These are phyloP conservation scores for Kwoniella bestiolae DNA, from an alignment of 768 basidiomycete genomes.

Conservation along the genomic window DNA sequence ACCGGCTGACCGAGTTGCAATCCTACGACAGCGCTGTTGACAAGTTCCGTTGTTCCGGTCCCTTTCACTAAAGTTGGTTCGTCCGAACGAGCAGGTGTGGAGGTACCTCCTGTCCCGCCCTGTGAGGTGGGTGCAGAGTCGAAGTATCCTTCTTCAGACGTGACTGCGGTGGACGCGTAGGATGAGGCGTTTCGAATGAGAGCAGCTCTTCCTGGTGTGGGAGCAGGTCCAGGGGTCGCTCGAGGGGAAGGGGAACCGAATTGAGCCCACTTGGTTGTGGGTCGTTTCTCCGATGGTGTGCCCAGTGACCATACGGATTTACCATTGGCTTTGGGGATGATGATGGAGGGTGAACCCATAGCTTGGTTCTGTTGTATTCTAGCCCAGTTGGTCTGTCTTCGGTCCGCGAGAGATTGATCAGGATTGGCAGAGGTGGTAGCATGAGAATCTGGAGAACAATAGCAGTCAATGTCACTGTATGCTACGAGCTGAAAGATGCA, in stretches of 20 bases:
- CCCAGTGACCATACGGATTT: constrained; percentile 41
- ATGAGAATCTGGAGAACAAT: constrained; percentile 7
- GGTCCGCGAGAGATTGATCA: constrained; percentile 18
- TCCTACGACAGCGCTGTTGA: not conserved
- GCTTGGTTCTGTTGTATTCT: constrained; percentile 23
- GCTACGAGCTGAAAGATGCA: not conserved
- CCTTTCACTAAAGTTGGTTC: constrained; percentile 16
- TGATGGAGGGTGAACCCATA: constrained; percentile 16
- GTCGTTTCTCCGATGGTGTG: constrained; percentile 37
- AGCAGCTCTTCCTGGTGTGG: constrained; percentile 12
- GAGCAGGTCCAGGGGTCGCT: constrained; percentile 5
- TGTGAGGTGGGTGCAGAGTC: constrained; percentile 26
- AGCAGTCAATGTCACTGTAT: not conserved
- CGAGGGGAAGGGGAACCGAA: constrained; percentile 40
- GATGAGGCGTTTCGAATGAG: constrained; percentile 17
- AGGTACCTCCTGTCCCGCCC: constrained; percentile 4
- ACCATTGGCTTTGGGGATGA: constrained; percentile 19
- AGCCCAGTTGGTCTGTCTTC: constrained; percentile 29
- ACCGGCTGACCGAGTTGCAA: constrained; percentile 5
- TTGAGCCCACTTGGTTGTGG: constrained; percentile 35
- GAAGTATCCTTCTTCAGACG: constrained; percentile 30
- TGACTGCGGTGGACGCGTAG: constrained; percentile 12
- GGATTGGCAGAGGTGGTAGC: not conserved
- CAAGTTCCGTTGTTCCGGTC: constrained; percentile 6
- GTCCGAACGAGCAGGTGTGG: constrained; percentile 12